These are phyloP conservation scores for Leptodermis oblonga DNA, from an alignment of 257 asterid genomes.

Conservation along the genomic window DNA sequence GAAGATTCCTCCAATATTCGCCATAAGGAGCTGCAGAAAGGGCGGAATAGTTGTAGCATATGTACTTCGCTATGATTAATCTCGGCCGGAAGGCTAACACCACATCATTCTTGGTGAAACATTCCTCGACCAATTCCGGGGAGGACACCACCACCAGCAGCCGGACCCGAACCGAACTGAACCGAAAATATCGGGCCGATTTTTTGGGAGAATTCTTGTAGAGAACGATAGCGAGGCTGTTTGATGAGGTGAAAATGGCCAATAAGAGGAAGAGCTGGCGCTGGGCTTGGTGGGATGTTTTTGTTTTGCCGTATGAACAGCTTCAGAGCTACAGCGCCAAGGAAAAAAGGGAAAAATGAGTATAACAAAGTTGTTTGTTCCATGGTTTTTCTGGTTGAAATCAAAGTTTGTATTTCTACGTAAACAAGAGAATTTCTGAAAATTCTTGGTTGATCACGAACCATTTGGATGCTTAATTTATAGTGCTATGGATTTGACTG, in stretches of 20 bases:
- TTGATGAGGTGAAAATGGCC: constrained; percentile 20
- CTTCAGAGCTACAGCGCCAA: not conserved
- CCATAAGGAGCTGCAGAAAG: not conserved
- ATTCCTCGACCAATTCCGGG: not conserved
- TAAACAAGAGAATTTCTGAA: no score
- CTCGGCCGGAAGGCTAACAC: constrained; percentile 14
- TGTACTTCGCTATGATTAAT: not conserved
- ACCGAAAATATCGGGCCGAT: constrained; percentile 11
- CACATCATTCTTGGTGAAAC: constrained; percentile 8
- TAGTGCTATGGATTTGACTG: no score
- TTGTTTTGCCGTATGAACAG: not conserved
- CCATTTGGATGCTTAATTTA: no score
- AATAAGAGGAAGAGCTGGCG: constrained; percentile 1
- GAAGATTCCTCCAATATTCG: not conserved
- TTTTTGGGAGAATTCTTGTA: not conserved
- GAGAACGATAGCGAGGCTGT: constrained; percentile 5
- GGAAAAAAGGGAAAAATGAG: not conserved
- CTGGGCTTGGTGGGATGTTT: constrained; percentile 13
- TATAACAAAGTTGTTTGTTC: not conserved
- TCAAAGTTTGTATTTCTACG: no score
- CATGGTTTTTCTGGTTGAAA: not conserved
- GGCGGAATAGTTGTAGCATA: constrained; percentile 9
- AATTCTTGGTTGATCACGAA: no score
- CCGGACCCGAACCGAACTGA: constrained; percentile 10
- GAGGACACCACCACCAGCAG: constrained; percentile 11